phyloP scores from a whole-genome alignment of 129 eudicot genomes.

The Flaveria sonorensis region DNA sequence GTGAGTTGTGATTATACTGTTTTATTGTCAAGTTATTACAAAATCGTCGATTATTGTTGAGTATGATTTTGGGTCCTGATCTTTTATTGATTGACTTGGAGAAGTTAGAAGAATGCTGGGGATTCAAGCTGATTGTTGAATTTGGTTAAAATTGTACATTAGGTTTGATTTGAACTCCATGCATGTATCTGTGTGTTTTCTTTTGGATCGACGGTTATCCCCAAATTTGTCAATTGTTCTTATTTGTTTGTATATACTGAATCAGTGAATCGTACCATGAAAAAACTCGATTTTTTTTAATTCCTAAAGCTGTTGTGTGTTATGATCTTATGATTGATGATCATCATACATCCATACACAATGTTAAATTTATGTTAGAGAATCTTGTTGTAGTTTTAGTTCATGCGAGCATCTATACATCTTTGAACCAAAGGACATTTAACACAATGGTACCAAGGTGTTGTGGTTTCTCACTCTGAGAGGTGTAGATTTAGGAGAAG shows the following conservation, averaged over 20 bases:
- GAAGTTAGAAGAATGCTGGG: neutral
- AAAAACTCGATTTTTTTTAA: no score
- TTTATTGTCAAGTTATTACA: neutral
- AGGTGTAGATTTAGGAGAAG: no score
- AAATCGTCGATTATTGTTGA: neutral
- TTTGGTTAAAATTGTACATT: neutral
- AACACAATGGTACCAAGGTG: no score
- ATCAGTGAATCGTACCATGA: no score
- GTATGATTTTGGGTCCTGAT: constrained; percentile 21
- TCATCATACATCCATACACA: neutral
- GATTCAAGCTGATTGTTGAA: neutral
- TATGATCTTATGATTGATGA: neutral
- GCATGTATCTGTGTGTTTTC: constrained; percentile 17
- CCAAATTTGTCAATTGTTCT: neutral
- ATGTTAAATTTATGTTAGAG: neutral
- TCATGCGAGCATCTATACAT: neutral
- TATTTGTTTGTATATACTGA: neutral
- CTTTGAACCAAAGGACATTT: no score
- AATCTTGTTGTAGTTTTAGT: neutral
- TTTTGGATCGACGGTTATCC: neutral
- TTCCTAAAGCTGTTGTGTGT: neutral
- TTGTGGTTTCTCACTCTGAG: no score
- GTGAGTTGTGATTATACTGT: neutral
- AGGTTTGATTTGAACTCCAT: constrained; percentile 12
- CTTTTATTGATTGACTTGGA: constrained; percentile 19